phyloP scores from a whole-genome alignment of 2,329 filamentous ascomycete species.

The Tolypocladium ovalisporum region DNA sequence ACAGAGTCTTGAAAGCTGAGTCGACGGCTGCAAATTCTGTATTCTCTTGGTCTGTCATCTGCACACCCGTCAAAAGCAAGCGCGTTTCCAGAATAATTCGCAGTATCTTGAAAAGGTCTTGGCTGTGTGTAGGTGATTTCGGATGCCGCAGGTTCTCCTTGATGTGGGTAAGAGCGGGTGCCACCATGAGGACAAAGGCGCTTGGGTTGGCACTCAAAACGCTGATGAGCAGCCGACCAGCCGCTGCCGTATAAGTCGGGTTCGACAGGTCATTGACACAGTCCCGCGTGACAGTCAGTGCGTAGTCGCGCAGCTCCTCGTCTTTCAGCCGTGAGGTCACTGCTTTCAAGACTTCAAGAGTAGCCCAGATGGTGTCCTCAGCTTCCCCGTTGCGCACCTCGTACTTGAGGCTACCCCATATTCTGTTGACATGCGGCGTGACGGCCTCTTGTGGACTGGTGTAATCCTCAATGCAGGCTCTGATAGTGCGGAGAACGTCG shows the following conservation, averaged over 20 bases:
- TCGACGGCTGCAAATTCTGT: conserved; percentile 25
- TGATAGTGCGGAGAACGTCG: conserved; percentile 45
- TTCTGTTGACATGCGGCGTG: conserved; percentile 35
- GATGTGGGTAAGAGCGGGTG: conserved; percentile 35
- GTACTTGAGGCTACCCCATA: conserved; percentile 52
- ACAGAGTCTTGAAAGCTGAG: conserved; percentile 27
- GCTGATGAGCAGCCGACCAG: conserved; percentile 40
- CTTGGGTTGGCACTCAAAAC: conserved; percentile 35
- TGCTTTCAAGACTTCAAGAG: conserved; percentile 41
- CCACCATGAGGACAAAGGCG: conserved; percentile 36
- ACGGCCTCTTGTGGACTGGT: conserved; percentile 33
- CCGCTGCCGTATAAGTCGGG: conserved; percentile 38
- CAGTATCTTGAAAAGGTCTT: conserved; percentile 40
- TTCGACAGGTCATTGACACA: conserved; percentile 42
- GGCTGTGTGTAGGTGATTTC: conserved; percentile 37
- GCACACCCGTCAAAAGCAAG: conserved; percentile 23
- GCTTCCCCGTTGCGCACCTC: conserved; percentile 52
- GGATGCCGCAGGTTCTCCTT: conserved; percentile 39
- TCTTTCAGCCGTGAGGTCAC: conserved; percentile 34
- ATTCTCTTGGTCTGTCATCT: conserved; percentile 23
- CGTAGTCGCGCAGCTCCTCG: conserved; percentile 33
- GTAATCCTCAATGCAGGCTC: conserved; percentile 41
- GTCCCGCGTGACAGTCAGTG: conserved; percentile 38
- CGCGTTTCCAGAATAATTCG: conserved; percentile 39
- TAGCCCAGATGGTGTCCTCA: conserved; percentile 44